Base-by-base conservation (phyloP, 1,284 basidiomycete species). In the Stereum hirsutum region DNA sequence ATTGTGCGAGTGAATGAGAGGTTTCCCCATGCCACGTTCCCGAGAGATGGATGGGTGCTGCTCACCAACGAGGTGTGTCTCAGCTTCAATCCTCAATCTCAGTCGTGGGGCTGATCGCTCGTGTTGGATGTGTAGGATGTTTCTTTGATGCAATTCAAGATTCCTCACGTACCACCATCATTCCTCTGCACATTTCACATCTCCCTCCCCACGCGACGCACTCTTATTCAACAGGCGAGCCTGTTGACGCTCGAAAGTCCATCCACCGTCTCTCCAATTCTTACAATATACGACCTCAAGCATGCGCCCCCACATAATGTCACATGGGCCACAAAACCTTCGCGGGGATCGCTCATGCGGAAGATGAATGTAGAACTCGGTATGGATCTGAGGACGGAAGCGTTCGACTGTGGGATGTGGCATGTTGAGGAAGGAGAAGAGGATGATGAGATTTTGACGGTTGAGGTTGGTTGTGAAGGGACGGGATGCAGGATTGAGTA, bases 21-120 rank as follows among this genome's bases (percentile, higher is more conserved):
- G 24, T 46, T 51, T 28, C 49, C 52, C 2, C 6, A 46, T 30
- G 21, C 21, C 15, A 20, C 14, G 15, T 49, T 46, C 39, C 34
- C 26, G 23, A 41, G 46, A 24, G 51, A 54, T 34, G 49, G 46
- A 17, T 52, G 51, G 51, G 46, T 54, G 17, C 30, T 51, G 12
- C 28, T 54, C 31, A 54, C 47, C 6, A 44, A 49, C 17, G 27
- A 45, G 23, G 52, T 54, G 23, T 5, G 51, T 42, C 23, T 15
- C 11, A 3, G 47, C 43, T 32, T 12, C 26, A 21, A 20, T 14
- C 14, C 28, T 10, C 26, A n/a, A 8, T 17, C 15, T n/a, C 19
- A 6, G 37, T 21, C 12, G 31, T 23, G 6, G 24, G 25, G n/a
- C 2, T 2, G 41, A 14, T 43, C 12, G 12, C 20, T 31, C 14